Evolutionary conservation across 1,139 yeast species (phyloP).

Genomic region (Pichia sp.): DNA sequence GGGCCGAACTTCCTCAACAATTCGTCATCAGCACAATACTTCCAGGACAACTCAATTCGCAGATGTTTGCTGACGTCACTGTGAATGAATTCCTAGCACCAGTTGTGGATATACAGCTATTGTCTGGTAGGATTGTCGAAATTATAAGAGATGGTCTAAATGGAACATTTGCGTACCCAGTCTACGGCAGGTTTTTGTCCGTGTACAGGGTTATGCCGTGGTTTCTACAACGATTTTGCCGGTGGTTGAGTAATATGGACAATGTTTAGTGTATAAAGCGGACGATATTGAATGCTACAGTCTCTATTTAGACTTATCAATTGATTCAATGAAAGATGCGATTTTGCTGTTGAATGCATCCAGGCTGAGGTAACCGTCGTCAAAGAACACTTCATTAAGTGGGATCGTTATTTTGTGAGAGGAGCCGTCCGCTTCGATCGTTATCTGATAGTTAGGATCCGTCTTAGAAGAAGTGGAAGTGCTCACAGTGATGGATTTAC

Average conservation of each 20-base stretch:
- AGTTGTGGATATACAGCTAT: constrained; percentile 34
- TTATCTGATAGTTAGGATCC: constrained; percentile 39
- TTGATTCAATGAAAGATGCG: constrained; percentile 10
- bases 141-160: constrained; percentile 39
- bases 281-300: no score
- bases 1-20: constrained; percentile 37
- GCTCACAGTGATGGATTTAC: constrained; percentile 33
- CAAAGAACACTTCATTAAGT: constrained; percentile 41
- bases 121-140: constrained; percentile 39
- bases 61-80: constrained; percentile 54
- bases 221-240: constrained; percentile 35
- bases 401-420: constrained; percentile 27
- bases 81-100: constrained; percentile 69
- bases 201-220: constrained; percentile 47
- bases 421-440: constrained; percentile 28
- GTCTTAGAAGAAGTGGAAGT: constrained; percentile 29
- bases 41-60: constrained; percentile 63
- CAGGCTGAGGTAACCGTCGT: constrained; percentile 39
- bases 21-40: constrained; percentile 40
- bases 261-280: no score
- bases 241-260: constrained; percentile 53
- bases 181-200: constrained; percentile 55
- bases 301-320: constrained; percentile 12
- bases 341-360: constrained; percentile 33
- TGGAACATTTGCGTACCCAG: constrained; percentile 51